Evolutionary conservation across 2,329 filamentous ascomycete genomes (phyloP).

Genomic region (Seiridium unicorne): DNA sequence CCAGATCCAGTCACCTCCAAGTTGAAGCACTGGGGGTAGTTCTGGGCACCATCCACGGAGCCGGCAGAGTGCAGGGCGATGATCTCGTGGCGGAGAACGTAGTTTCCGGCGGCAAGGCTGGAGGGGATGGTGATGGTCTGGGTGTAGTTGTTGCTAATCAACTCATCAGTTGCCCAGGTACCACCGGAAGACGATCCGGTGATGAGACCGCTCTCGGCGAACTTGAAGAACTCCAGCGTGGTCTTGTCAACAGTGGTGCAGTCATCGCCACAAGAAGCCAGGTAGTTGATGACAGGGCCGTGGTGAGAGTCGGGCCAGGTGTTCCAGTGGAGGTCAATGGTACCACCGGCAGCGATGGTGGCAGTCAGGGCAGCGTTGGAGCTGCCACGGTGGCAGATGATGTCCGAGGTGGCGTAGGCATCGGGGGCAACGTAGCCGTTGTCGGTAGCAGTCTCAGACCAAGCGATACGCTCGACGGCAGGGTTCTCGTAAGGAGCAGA

Average conservation of each 20-base stretch:
- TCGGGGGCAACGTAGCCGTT: conserved; percentile 23
- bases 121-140: conserved; percentile 43
- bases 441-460: conserved; percentile 30
- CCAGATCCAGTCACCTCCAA: conserved; percentile 51
- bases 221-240: conserved; percentile 29
- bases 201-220: conserved; percentile 22
- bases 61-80: conserved; percentile 44
- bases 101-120: conserved; percentile 41
- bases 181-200: conserved; percentile 17
- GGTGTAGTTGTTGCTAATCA: conserved; percentile 42
- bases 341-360: conserved; percentile 54
- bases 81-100: conserved; percentile 48
- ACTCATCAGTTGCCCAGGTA: conserved; percentile 5
- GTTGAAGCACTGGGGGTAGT: conserved; percentile 55
- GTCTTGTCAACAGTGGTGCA: conserved; percentile 27
- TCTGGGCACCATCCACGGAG: conserved; percentile 38
- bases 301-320: conserved; percentile 62
- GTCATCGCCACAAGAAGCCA: conserved; percentile 30
- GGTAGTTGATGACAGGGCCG: conserved; percentile 32
- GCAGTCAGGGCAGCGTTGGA: conserved; percentile 27
- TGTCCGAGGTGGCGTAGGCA: conserved; percentile 5
- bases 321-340: conserved; percentile 60
- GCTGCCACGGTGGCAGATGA: conserved; percentile 35
- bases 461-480: conserved; percentile 23
- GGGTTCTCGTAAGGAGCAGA: conserved; percentile 17